Conservation (phyloP, 1,284 basidiomycete genomes). For the Hemileia vastatrix region DNA sequence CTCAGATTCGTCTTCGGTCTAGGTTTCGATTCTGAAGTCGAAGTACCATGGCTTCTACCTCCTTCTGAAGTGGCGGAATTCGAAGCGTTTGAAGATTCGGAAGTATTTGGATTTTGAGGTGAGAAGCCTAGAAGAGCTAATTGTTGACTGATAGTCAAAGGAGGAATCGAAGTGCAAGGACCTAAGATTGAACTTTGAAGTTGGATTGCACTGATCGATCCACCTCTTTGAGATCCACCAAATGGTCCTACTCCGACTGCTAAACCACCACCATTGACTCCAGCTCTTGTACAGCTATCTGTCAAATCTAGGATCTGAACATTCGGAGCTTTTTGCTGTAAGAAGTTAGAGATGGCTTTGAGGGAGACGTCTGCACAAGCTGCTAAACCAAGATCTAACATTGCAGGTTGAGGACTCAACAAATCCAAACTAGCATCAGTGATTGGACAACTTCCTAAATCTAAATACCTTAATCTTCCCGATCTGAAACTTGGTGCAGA, state of each 20-base stretch:
- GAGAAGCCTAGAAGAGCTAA: conserved; percentile 36
- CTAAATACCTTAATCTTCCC: conserved; percentile 72
- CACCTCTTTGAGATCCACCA: conserved; percentile 52
- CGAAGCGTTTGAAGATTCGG: conserved; percentile 23
- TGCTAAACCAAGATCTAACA: conserved; percentile 79
- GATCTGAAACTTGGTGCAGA: conserved; percentile 70
- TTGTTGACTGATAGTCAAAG: conserved; percentile 36
- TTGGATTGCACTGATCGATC: conserved; percentile 54
- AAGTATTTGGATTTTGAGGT: not conserved
- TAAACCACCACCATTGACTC: conserved; percentile 24
- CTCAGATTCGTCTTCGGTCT: conserved; percentile 59
- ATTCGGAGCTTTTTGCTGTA: conserved; percentile 59
- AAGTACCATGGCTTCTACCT: conserved; percentile 23
- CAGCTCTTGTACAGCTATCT: conserved; percentile 54
- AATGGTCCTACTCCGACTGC: conserved; percentile 59
- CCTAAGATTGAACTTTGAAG: conserved; percentile 49
- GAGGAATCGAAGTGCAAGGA: conserved; percentile 37
- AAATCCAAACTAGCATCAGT: conserved; percentile 57
- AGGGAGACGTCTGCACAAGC: conserved; percentile 67
- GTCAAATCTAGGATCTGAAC: conserved; percentile 79
- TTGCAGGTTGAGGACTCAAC: conserved; percentile 56
- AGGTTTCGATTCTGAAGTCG: conserved; percentile 18
- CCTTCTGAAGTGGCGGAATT: conserved; percentile 30
- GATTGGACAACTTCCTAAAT: conserved; percentile 72
- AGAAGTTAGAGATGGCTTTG: conserved; percentile 58